These are phyloP conservation scores for Lasiodiplodia sp. DNA, from an alignment of 2,329 filamentous ascomycete species.

Conservation along the genomic window DNA sequence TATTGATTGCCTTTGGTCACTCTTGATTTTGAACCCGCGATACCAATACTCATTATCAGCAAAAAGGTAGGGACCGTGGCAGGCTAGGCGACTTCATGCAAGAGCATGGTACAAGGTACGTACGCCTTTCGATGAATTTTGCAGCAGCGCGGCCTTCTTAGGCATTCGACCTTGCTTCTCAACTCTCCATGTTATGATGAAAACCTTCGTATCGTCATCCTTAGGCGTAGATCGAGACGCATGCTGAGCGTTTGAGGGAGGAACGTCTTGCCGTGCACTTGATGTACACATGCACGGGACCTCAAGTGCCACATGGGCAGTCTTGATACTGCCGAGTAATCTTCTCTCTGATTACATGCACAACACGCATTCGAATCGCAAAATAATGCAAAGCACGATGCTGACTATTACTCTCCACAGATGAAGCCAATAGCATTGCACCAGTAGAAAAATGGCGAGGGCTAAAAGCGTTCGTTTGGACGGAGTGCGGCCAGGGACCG, in stretches of 20 bases:
- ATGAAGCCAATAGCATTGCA: neutral
- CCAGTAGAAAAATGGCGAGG: neutral
- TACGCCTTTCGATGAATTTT: constrained; percentile 6
- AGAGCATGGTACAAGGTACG: neutral
- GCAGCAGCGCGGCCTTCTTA: neutral
- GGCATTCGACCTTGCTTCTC: neutral
- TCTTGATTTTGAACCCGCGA: neutral
- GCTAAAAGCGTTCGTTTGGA: neutral
- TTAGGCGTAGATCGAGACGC: constrained; percentile 72
- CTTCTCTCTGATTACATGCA: constrained; percentile 28
- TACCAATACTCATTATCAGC: neutral
- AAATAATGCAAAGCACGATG: neutral
- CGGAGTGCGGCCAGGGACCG: neutral
- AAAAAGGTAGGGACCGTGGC: neutral
- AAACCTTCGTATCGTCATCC: constrained; percentile 91
- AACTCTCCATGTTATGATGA: constrained; percentile 71
- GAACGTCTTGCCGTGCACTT: constrained; percentile 23
- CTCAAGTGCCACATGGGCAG: constrained; percentile 19
- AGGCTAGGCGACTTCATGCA: neutral
- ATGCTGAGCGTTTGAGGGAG: constrained; percentile 16
- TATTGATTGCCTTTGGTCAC: constrained; percentile 47
- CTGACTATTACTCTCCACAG: neutral
- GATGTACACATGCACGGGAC: constrained; percentile 18
- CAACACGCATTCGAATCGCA: neutral
- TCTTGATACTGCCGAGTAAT: constrained; percentile 27